Evolutionary conservation across 2,329 filamentous ascomycete species (phyloP), one percentile per base, ranked within the genome.

Genomic region (Fusarium secorum): DNA sequence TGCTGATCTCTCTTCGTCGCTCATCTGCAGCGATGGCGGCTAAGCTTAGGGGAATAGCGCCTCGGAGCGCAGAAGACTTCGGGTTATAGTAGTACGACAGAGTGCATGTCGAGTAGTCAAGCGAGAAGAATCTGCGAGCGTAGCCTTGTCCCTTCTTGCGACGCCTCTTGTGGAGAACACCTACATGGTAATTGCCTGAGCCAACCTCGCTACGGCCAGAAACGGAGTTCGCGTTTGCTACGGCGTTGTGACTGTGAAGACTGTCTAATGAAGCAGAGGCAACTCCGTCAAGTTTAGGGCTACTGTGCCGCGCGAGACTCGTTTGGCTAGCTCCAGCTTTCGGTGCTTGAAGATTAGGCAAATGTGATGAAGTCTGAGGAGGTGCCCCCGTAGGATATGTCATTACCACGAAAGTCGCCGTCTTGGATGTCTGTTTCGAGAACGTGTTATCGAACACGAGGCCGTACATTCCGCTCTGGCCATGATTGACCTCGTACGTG

Each of bases 381-480:
- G 93, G 89, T 10, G 90, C 88, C 73, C 91, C 92, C 38, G 94
- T 95, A 14, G 95, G 95, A 77, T 98, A 98, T 41, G 94, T 98
- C 79, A 98, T 88, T 56, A 99, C 89, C 38, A 98, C 95, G 77
- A 99, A 93, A 11, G 95, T 98, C 24, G 94, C 94, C 33, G 92
- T 97, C 83, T 99, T 99, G 57, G 95, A 96, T 44, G 93, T 91
- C 80, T 91, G 93, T 83, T 98, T 98, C 66, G 95, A 97, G 79
- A 99, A 99, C 32, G 96, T 99, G 78, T 99, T 99, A 87, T 99
- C 96, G 78, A 99, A 97, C 35, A 98, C 94, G 67, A 99, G 85
- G 61, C 95, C 96, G 79, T 97, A 99, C 89, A 97, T 98, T 77
- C 96, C 96, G 28, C 91, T 93, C 70, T 96, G 90, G 36, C 89